phyloP scores from a whole-genome alignment of 2,329 filamentous ascomycete genomes.

The Trichophyton rubrum region DNA sequence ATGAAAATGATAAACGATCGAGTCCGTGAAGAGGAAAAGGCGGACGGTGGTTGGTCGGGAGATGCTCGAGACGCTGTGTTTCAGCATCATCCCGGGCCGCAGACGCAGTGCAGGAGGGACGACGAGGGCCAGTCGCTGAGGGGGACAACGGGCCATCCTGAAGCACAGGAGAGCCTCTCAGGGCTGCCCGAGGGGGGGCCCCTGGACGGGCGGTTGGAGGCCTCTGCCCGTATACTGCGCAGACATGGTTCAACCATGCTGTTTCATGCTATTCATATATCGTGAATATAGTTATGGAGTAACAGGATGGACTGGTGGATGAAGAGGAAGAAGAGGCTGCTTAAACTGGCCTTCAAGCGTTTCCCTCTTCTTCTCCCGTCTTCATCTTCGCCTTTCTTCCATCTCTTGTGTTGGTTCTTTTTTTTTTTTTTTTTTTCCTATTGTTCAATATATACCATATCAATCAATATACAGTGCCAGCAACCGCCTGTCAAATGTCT shows the following conservation, averaged over 20 bases:
- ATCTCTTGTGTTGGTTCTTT: background rate
- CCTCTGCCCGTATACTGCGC: background rate
- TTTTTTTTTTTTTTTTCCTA: too few relatives aligned
- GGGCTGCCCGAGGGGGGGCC: background rate
- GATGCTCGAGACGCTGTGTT: background rate
- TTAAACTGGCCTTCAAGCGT: constrained; percentile 2
- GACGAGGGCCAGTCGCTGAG: constrained; percentile 44
- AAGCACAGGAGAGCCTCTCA: background rate
- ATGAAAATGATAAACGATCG: too few relatives aligned
- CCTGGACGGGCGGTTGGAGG: background rate
- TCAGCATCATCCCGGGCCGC: background rate
- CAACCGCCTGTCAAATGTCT: too few relatives aligned
- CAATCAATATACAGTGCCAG: too few relatives aligned
- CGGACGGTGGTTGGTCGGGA: background rate
- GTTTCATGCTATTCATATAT: constrained; percentile 2
- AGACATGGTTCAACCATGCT: constrained; percentile 13
- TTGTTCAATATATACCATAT: too few relatives aligned
- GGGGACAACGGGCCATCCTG: constrained; percentile 31
- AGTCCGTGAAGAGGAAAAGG: too few relatives aligned
- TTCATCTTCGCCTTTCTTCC: constrained; percentile 11
- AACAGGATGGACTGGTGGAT: background rate
- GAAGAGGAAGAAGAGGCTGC: background rate
- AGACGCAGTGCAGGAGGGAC: background rate
- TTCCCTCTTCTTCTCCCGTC: background rate
- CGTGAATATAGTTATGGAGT: constrained; percentile 15